These are phyloP conservation scores for Phytophthora colocasiae DNA, from an alignment of 352 stramenopile genomes.

Conservation along the genomic window DNA sequence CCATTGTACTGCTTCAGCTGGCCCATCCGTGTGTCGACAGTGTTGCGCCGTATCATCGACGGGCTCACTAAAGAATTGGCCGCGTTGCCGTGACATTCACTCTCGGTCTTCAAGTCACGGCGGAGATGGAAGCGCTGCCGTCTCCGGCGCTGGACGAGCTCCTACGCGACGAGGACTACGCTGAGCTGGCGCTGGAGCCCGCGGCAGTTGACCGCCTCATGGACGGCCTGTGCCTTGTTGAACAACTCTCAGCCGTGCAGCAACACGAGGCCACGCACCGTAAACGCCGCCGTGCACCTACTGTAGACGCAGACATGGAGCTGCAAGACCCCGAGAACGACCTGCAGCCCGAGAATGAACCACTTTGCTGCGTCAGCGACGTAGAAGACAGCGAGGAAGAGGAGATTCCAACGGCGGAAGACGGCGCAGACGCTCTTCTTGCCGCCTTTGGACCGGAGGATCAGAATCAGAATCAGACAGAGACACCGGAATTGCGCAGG, in stretches of 20 bases:
- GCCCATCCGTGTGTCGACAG: conserved; percentile 1
- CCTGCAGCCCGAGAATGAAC: conserved; percentile 13
- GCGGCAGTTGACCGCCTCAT: conserved; percentile 50
- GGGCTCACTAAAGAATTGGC: conserved; percentile 26
- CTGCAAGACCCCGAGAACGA: conserved; percentile 12
- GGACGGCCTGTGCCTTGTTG: conserved; percentile 52
- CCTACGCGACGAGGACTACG: conserved; percentile 42
- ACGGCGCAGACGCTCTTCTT: conserved; percentile 43
- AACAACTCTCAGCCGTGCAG: conserved; percentile 33
- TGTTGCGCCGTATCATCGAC: conserved; percentile 1
- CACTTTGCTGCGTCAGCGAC: conserved; percentile 23
- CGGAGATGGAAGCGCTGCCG: neutral
- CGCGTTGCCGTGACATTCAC: conserved; percentile 17
- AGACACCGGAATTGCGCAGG: conserved; percentile 16
- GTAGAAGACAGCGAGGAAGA: conserved; percentile 33
- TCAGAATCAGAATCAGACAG: conserved; percentile 39
- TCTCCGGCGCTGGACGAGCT: conserved; percentile 26
- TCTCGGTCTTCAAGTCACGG: conserved; percentile 15
- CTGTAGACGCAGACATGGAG: conserved; percentile 25
- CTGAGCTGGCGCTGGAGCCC: conserved; percentile 43
- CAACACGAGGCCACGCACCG: conserved; percentile 16
- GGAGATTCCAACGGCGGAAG: conserved; percentile 28
- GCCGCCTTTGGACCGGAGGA: conserved; percentile 45
- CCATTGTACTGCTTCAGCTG: neutral
- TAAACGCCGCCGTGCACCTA: conserved; percentile 37